These are phyloP conservation scores for Cercophora scortea DNA, from an alignment of 495 filamentous ascomycete species.

Conservation along the genomic window DNA sequence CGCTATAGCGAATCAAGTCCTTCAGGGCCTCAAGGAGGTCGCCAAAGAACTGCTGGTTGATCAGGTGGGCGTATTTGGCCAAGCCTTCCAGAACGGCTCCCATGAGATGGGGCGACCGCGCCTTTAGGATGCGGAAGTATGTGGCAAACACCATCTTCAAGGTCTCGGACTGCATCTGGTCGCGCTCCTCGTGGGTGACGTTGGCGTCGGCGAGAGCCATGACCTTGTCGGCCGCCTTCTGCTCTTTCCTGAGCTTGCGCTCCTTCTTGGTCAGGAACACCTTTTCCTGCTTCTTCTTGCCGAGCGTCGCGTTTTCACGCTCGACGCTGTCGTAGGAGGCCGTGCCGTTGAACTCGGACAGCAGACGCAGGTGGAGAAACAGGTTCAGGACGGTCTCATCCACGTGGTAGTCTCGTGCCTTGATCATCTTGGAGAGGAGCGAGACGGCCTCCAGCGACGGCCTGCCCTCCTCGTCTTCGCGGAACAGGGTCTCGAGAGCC, in stretches of 20 bases:
- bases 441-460: constrained; percentile 81
- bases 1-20: constrained; percentile 72
- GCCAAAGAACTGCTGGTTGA: constrained; percentile 98
- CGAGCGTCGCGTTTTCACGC: constrained; percentile 37
- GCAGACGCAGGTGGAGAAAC: constrained; percentile 80
- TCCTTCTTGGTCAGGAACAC: constrained; percentile 41
- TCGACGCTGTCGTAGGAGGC: constrained; percentile 69
- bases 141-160: constrained; percentile 90
- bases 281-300: constrained; percentile 64
- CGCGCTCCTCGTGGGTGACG: constrained; percentile 84
- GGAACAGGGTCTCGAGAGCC: constrained; percentile 73
- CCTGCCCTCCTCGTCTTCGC: constrained; percentile 79
- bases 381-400: constrained; percentile 83
- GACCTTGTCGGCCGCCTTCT: constrained; percentile 82
- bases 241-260: constrained; percentile 64
- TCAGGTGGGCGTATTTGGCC: constrained; percentile 82
- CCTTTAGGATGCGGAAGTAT: constrained; percentile 91
- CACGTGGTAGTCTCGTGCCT: constrained; percentile 66
- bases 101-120: constrained; percentile 71
- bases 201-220: constrained; percentile 87
- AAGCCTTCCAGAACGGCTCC: constrained; percentile 84
- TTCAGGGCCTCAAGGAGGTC: constrained; percentile 90
- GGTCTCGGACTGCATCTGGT: constrained; percentile 87
- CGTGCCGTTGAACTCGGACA: constrained; percentile 79
- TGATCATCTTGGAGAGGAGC: constrained; percentile 90